phyloP scores from a whole-genome alignment of 352 stramenopile species.

The Pythium phragmiticola region DNA sequence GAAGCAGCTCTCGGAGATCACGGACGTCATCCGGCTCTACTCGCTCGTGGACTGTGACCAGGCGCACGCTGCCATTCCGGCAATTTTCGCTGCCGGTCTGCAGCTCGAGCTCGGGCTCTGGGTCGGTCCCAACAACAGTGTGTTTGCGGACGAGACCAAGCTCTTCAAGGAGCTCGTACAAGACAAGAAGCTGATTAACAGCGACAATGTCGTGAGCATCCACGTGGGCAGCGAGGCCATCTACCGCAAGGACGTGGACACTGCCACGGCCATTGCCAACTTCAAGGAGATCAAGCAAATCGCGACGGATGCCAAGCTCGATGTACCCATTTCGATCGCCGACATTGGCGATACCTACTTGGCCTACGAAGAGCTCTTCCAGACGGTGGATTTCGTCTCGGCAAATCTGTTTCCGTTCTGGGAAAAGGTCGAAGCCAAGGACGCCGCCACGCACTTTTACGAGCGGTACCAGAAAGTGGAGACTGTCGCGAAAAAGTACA shows the following conservation, averaged over 20 bases:
- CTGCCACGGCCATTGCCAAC: constrained; percentile 41
- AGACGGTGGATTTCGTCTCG: constrained; percentile 60
- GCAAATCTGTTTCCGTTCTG: constrained; percentile 75
- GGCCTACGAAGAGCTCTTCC: constrained; percentile 45
- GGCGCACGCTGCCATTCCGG: constrained; percentile 36
- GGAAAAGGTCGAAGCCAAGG: constrained; percentile 42
- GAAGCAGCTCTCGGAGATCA: constrained; percentile 41
- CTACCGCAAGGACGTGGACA: constrained; percentile 56
- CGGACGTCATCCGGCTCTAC: constrained; percentile 53
- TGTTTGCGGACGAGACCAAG: constrained; percentile 42
- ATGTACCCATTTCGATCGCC: constrained; percentile 60
- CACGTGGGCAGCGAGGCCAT: constrained; percentile 73
- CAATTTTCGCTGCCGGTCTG: constrained; percentile 40
- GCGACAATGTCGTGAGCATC: constrained; percentile 46
- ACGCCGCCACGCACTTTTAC: constrained; percentile 44
- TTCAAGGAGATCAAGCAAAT: constrained; percentile 58
- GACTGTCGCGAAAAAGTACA: constrained; percentile 30
- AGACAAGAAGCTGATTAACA: constrained; percentile 36
- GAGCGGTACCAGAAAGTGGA: constrained; percentile 41
- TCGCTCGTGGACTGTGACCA: constrained; percentile 54
- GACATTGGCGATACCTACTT: constrained; percentile 62
- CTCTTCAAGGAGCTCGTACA: constrained; percentile 42
- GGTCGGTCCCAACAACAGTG: constrained; percentile 40
- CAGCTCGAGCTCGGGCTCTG: constrained; percentile 57
- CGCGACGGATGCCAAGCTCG: constrained; percentile 26